phyloP scores from a whole-genome alignment of 2,329 filamentous ascomycete species.

The Fusarium torreyae region DNA sequence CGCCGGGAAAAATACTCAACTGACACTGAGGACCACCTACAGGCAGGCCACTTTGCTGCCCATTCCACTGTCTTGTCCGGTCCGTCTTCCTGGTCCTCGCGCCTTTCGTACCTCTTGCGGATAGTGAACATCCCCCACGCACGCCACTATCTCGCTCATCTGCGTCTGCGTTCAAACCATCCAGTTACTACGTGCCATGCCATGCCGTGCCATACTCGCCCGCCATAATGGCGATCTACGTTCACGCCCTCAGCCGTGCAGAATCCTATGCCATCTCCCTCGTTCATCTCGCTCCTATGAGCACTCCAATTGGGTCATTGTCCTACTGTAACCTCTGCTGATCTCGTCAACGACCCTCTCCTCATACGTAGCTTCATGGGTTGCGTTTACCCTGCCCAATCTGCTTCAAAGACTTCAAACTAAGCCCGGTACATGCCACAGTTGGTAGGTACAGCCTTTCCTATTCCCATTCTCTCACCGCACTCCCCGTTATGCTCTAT shows the following conservation, averaged over 20 bases:
- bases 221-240: constrained; percentile 32
- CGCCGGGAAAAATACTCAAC: constrained; percentile 8
- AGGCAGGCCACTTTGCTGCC: constrained; percentile 39
- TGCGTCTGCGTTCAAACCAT: constrained; percentile 38
- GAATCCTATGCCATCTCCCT: constrained; percentile 14
- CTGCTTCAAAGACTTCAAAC: constrained; percentile 33
- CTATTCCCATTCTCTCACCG: constrained; percentile 31
- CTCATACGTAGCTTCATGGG: constrained; percentile 35
- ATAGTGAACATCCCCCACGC: constrained; percentile 42
- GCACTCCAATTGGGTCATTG: constrained; percentile 25
- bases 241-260: constrained; percentile 40
- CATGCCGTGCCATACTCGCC: constrained; percentile 9
- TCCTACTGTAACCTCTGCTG: constrained; percentile 42
- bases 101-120: constrained; percentile 30
- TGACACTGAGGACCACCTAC: constrained; percentile 24
- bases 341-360: constrained; percentile 44
- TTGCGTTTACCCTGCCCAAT: constrained; percentile 33
- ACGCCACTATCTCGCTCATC: constrained; percentile 47
- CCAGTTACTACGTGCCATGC: constrained; percentile 23
- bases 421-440: constrained; percentile 26
- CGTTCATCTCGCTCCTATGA: not conserved
- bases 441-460: constrained; percentile 18
- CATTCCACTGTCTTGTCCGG: constrained; percentile 25
- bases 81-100: constrained; percentile 39
- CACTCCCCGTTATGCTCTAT: constrained; percentile 40